Percentiles rank a stretch among this genome's conserved stretches.
These are phyloP conservation scores for Clausena lansium DNA, from an alignment of 345 rosid species.

Conservation along the genomic window DNA sequence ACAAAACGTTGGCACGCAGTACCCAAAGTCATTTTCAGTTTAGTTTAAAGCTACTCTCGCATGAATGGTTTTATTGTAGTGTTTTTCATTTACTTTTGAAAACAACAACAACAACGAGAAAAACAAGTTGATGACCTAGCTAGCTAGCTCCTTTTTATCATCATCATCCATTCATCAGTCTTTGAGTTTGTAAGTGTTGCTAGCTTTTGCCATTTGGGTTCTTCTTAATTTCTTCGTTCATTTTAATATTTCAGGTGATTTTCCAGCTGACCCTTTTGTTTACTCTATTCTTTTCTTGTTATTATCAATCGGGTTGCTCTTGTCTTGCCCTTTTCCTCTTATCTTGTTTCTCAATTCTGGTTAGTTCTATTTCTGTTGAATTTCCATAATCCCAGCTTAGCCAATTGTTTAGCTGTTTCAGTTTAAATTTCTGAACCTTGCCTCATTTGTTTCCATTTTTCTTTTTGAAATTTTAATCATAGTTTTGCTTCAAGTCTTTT, in stretches of 20 bases:
- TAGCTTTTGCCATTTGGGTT: background rate
- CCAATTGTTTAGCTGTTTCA: background rate
- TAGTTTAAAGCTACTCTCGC: slow-evolving; percentile 20
- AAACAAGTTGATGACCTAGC: background rate
- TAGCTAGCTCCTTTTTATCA: background rate
- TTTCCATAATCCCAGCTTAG: background rate
- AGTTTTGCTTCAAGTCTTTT: background rate
- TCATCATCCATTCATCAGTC: background rate
- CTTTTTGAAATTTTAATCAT: background rate
- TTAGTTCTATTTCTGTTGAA: background rate
- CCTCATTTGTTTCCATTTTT: background rate
- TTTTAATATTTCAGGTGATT: slow-evolving; percentile 8
- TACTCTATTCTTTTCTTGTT: background rate
- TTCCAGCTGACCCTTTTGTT: background rate
- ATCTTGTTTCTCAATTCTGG: background rate
- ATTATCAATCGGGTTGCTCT: background rate
- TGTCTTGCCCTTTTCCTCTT: background rate
- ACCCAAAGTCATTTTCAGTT: slow-evolving; percentile 3
- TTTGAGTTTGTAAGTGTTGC: background rate
- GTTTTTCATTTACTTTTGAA: background rate
- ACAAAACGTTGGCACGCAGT: slow-evolving; percentile 7
- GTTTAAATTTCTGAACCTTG: background rate
- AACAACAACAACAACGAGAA: background rate
- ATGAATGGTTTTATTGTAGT: background rate
- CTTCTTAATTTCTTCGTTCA: background rate